phyloP scores from a whole-genome alignment of 2,329 filamentous ascomycete genomes.

The Aureobasidium vineae region DNA sequence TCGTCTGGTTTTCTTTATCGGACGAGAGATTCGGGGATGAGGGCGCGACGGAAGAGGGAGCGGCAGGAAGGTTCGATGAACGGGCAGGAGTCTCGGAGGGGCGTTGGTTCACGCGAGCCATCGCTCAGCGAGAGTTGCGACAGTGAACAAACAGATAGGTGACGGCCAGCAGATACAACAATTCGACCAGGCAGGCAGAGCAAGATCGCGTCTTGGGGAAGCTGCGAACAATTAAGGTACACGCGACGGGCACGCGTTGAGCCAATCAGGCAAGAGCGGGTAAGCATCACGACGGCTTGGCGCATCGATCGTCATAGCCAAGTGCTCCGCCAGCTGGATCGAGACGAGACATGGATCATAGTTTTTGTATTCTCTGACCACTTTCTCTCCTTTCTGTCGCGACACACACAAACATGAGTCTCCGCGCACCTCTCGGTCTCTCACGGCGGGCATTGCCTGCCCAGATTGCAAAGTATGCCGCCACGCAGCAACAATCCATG shows the following conservation, averaged over 20 bases:
- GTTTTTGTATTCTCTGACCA: not conserved
- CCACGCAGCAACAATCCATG: constrained; percentile 32
- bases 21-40: constrained; percentile 31
- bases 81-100: constrained; percentile 7
- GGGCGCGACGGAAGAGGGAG: not conserved
- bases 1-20: constrained; percentile 49
- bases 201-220: not conserved
- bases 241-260: not conserved
- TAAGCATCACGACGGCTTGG: not conserved
- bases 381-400: not conserved
- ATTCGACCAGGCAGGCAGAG: not conserved
- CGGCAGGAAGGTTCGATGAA: not conserved
- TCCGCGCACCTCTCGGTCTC: constrained; percentile 28
- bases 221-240: constrained; percentile 5
- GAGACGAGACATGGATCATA: not conserved
- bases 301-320: constrained; percentile 19
- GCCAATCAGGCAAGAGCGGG: not conserved
- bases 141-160: not conserved
- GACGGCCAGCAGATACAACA: not conserved
- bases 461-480: constrained; percentile 22
- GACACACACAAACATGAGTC: constrained; percentile 18
- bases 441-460: constrained; percentile 27
- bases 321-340: not conserved
- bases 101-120: constrained; percentile 15
- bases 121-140: constrained; percentile 9